Base-by-base conservation (phyloP, 148 eudicot genomes). In the Nepenthes gracilis region DNA sequence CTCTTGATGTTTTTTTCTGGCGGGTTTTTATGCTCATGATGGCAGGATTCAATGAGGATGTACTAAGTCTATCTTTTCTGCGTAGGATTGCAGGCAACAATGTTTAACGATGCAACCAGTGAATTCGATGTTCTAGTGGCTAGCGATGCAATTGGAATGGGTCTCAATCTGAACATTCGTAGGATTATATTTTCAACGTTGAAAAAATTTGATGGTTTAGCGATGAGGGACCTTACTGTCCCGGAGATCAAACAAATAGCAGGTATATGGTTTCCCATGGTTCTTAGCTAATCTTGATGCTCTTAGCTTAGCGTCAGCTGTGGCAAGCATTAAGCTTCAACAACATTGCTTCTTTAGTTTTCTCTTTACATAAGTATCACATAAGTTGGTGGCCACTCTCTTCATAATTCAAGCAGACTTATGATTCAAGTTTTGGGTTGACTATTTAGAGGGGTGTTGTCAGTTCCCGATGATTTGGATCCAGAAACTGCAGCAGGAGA, bases 101-200 rank as follows among this genome's bases (percentile, higher is more conserved):
- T 83, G 89, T 93, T 93, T 76, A 93, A 93, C 57, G 99, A 93
- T 79, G 89, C 76, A 55, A 73, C 81, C 68, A 88, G 82, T 75
- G 91, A 86, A 67, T 89, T 88, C 68, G 96, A 93, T 77, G 87
- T 88, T 76, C 99, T 88, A 45, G 99, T 93, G 64, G 99, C 99
- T 55, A 93, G 99, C 77, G 99, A 93, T 81, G 99, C 99, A 72
- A 84, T 93, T 71, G 99, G 99, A 65, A 93, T 93, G 99, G 99
- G 99, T 71, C 96, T 93, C 64, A 93, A 93, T 77, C 82, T 93
- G 33, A 93, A 86, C 60, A 93, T 93, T 51, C 86, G 96, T 14
- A 88, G 99, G 73, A 86, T 93, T 43, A 81, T 93, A 63, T 93
- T 93, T 76, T 84, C 99, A 35, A 73, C 88, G 13, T 47, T 93